These are phyloP conservation scores for Brassica nigra DNA, from an alignment of 345 rosid genomes.

Conservation along the genomic window DNA sequence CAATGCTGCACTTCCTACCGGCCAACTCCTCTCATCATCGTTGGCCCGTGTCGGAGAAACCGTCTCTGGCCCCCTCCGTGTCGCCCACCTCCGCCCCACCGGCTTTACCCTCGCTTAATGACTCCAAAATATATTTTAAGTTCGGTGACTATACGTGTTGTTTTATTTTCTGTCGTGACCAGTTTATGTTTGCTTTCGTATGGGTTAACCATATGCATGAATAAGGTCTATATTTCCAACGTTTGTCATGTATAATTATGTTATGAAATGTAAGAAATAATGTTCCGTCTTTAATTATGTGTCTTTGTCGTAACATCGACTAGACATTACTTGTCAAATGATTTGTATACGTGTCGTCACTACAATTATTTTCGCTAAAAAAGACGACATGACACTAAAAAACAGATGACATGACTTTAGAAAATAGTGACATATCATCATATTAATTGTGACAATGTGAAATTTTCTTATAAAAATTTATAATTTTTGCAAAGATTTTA, in stretches of 20 bases:
- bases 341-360: too few relatives aligned
- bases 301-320: background rate
- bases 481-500: too few relatives aligned
- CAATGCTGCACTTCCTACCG: slow-evolving; percentile 54
- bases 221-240: slow-evolving; percentile 20
- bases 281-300: background rate
- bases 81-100: slow-evolving; percentile 45
- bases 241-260: slow-evolving; percentile 4
- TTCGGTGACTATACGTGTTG: background rate
- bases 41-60: slow-evolving; percentile 48
- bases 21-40: slow-evolving; percentile 46
- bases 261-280: slow-evolving; percentile 15
- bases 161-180: slow-evolving; percentile 22
- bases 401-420: too few relatives aligned
- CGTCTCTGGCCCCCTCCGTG: slow-evolving; percentile 42
- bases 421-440: too few relatives aligned
- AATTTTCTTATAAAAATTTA: too few relatives aligned
- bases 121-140: slow-evolving; percentile 5
- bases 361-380: background rate
- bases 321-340: too few relatives aligned
- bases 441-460: too few relatives aligned
- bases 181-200: slow-evolving; percentile 5
- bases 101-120: slow-evolving; percentile 47
- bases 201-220: slow-evolving; percentile 20
- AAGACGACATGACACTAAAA: too few relatives aligned